Percentiles rank a stretch among this genome's conserved stretches.
These are phyloP conservation scores for Lasiosphaeria miniovina DNA, from an alignment of 495 filamentous ascomycete genomes.

Conservation along the genomic window DNA sequence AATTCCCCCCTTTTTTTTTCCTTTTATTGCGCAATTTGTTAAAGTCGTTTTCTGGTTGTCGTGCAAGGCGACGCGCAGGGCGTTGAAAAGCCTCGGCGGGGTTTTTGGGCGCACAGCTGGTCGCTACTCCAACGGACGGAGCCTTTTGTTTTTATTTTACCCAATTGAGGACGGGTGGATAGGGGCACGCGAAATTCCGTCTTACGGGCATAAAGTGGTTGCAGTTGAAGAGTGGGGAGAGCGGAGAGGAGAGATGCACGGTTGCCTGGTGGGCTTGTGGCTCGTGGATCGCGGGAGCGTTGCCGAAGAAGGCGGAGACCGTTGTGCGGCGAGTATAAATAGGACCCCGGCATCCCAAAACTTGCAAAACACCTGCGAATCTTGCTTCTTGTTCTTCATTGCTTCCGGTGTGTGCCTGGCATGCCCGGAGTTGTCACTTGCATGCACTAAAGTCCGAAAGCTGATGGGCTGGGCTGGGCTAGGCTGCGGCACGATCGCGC, in stretches of 20 bases:
- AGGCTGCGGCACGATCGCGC: not conserved
- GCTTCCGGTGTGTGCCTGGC: slow-evolving; percentile 10
- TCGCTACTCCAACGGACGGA: not conserved
- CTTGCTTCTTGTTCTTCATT: slow-evolving; percentile 11
- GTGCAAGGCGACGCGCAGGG: no score
- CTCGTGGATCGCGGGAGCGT: no score
- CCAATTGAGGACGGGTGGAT: slow-evolving; percentile 13
- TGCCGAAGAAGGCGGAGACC: slow-evolving; percentile 11
- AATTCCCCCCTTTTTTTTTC: no score
- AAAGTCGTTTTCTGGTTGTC: no score
- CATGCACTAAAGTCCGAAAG: slow-evolving; percentile 26
- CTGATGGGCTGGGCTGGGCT: not conserved
- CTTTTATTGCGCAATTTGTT: no score
- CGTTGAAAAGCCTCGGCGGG: not conserved
- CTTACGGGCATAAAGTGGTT: slow-evolving; percentile 1
- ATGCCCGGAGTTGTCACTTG: slow-evolving; percentile 7
- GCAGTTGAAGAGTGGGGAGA: slow-evolving; percentile 1
- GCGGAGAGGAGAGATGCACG: slow-evolving; percentile 6
- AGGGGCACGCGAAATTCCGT: slow-evolving; percentile 4
- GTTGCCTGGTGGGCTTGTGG: slow-evolving; percentile 13
- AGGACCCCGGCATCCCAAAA: slow-evolving; percentile 19
- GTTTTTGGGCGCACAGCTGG: not conserved
- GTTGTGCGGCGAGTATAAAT: slow-evolving; percentile 29
- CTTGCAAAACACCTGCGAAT: slow-evolving; percentile 13
- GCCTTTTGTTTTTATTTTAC: slow-evolving; percentile 19